These are phyloP conservation scores for Whalleya microplaca DNA, from an alignment of 2,329 filamentous ascomycete genomes.

Conservation along the genomic window DNA sequence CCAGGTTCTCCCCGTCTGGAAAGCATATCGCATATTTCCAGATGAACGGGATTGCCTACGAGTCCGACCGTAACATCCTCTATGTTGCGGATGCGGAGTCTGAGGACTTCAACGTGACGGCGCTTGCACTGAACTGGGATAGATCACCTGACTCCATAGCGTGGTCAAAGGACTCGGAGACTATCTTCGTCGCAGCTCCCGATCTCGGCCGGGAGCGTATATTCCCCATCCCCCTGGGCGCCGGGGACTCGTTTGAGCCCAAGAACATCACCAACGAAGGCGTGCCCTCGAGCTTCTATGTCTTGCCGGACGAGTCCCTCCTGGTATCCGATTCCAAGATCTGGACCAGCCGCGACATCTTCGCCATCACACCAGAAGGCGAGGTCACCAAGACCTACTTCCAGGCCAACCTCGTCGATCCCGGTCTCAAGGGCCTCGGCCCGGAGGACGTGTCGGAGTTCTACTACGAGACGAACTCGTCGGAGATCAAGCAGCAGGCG, in stretches of 20 bases:
- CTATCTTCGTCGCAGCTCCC: slow-evolving; percentile 36
- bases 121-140: slow-evolving; percentile 39
- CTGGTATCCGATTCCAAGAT: slow-evolving; percentile 41
- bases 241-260: slow-evolving; percentile 35
- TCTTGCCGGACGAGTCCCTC: slow-evolving; percentile 33
- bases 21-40: slow-evolving; percentile 62
- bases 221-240: slow-evolving; percentile 37
- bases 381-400: slow-evolving; percentile 37
- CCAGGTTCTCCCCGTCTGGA: slow-evolving; percentile 60
- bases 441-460: slow-evolving; percentile 41
- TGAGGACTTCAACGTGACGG: slow-evolving; percentile 44
- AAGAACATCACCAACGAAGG: slow-evolving; percentile 41
- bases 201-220: slow-evolving; percentile 38
- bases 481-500: slow-evolving; percentile 37
- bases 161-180: slow-evolving; percentile 36
- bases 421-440: slow-evolving; percentile 37
- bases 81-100: slow-evolving; percentile 51
- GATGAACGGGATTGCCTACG: slow-evolving; percentile 63
- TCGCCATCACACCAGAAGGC: slow-evolving; percentile 33
- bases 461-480: slow-evolving; percentile 40
- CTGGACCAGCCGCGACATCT: slow-evolving; percentile 42
- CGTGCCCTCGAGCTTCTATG: slow-evolving; percentile 33
- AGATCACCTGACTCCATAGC: slow-evolving; percentile 31
- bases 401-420: slow-evolving; percentile 41
- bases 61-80: slow-evolving; percentile 46